Evolutionary conservation across 495 filamentous ascomycete species (phyloP), one percentile per base, ranked within the genome.

Genomic region (Hypoxylon fragiforme): DNA sequence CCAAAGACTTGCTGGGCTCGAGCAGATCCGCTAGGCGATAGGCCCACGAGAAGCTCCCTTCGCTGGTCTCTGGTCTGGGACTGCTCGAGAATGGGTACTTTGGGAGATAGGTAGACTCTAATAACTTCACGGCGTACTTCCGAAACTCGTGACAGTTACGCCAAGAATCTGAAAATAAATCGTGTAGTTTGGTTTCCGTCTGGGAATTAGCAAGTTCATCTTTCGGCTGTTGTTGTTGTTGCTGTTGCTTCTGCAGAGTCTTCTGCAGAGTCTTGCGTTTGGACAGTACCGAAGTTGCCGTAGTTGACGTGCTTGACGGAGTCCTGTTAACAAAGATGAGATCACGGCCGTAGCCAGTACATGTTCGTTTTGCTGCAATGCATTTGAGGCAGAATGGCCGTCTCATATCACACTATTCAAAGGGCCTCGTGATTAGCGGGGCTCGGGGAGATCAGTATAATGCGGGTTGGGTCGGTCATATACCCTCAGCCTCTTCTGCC

Each of bases 401-500:
- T 47, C 70, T 62, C 20, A 70, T 62, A 34, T 66, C 71, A 46
- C 73, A 76, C 73, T 72, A 40, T 4, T 43, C 16, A 9, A 2
- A 3, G 9, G 12, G 35, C 38, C 15, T 20, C 4, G n/a, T n/a
- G n/a, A 32, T 52, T 20, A 44, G 26, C 36, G 43, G 35, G 37
- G 15, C 13, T 32, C 8, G 21, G 22, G n/a, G n/a, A n/a, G n/a
- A n/a, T n/a, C n/a, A n/a, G n/a, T n/a, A 9, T 28, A 28, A 28
- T 4, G 4, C 24, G 13, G 3, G 24, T 20, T 19, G 16, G 14
- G 24, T 32, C 12, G 12, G 35, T 47, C 31, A 60, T 67, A 18
- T 53, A 76, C 74, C 13, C 65, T 67, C 16, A 75, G 69, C 54
- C 76, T 75, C 20, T 70, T 64, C 30, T 66, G 58, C 22, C 70